Conservation (phyloP, 805 yeast species). For the Kodamaea sagamina region DNA sequence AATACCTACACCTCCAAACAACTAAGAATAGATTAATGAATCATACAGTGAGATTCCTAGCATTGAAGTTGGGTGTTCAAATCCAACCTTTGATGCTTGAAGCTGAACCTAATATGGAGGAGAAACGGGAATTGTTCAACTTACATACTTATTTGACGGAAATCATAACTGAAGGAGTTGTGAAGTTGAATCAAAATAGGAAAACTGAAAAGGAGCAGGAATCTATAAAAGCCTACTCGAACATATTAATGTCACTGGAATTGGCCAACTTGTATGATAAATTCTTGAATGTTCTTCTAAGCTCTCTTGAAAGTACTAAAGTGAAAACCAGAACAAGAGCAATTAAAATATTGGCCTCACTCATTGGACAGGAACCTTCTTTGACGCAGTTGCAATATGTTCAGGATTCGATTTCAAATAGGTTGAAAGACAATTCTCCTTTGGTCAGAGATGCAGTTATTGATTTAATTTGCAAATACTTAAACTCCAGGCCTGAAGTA, state of each 20-base stretch:
- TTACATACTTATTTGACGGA: not conserved
- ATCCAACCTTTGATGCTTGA: conserved; percentile 4
- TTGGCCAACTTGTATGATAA: conserved; percentile 49
- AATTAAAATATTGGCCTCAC: conserved; percentile 57
- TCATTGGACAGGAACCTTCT: conserved; percentile 54
- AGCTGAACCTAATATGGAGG: not conserved
- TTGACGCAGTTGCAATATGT: conserved; percentile 54
- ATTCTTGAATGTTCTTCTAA: conserved; percentile 51
- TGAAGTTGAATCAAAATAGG: not conserved
- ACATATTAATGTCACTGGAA: conserved; percentile 30
- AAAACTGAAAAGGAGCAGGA: conserved; percentile 16
- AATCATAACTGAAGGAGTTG: conserved; percentile 1
- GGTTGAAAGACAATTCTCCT: conserved; percentile 63
- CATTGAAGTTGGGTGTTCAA: conserved; percentile 15
- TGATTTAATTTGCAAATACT: conserved; percentile 58
- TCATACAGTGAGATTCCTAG: conserved; percentile 18
- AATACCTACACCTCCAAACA: conserved; percentile 18
- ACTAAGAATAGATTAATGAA: conserved; percentile 13
- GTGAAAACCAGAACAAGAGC: conserved; percentile 52
- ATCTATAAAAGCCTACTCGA: conserved; percentile 21
- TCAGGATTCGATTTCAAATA: conserved; percentile 50
- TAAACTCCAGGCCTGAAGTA: conserved; percentile 45
- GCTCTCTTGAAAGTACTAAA: conserved; percentile 30
- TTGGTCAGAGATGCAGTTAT: conserved; percentile 76
- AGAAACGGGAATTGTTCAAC: not conserved